Base-by-base conservation (phyloP, 2,329 filamentous ascomycete species). In the Talaromyces sp. region DNA sequence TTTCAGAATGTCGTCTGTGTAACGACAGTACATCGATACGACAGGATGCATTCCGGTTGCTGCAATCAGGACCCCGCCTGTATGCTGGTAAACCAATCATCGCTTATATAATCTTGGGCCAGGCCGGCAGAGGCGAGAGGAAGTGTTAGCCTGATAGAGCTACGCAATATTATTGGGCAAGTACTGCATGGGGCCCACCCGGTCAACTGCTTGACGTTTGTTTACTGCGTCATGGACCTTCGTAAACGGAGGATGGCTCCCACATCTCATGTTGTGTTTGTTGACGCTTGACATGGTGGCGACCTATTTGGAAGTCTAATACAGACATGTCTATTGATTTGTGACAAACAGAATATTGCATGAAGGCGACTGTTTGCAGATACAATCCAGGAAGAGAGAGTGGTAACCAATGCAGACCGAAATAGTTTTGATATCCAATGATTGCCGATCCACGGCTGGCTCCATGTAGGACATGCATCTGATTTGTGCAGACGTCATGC, bases 151-250 rank as follows among this genome's bases (percentile, higher is more conserved):
- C 25, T 15, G 22, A 19, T 48, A 19, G 28, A 19, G 2, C 1
- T 1, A 13, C 19, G 43, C n/a, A n/a, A 13, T 5, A 19, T 17
- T 19, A 48, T 48, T 48, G 28, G 45, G 5, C 15, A 25, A 11
- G 5, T 31, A 10, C 10, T 13, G 8, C 11, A 13, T 10, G 11
- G 41, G 28, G 35, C 17, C 19, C 48, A 21, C 48, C 28, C 3
- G 11, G 33, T 9, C 46, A 45, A 45, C 22, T 10, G 41, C 31
- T 22, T 7, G 7, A 6, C 17, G 4, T 17, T n/a, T 48, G 45
- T 53, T 41, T 41, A 19, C 50, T 41, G 51, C 51, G 51, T 53
- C 51, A 53, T 53, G 48, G 48, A 39, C 21, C 17, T 25, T 37
- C 5, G n/a, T 9, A 25, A 10, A n/a, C 22, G 19, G 13, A n/a